Conservation (phyloP, 768 basidiomycete species). For the Flagelloscypha sp. region DNA sequence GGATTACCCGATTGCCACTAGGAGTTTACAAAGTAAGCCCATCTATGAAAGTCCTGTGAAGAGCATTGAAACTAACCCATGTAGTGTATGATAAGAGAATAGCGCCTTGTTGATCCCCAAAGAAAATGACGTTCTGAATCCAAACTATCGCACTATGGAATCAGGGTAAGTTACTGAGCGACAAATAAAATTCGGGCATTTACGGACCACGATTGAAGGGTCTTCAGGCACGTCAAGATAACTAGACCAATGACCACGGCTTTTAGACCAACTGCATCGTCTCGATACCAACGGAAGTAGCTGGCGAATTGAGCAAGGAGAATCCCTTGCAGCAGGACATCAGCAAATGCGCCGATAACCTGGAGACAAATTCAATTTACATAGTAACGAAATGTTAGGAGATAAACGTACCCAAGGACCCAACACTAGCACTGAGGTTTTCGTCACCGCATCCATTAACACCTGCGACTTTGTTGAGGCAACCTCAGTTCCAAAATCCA, state of each 20-base stretch:
- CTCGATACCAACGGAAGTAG: slow-evolving; percentile 18
- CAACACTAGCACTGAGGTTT: slow-evolving; percentile 19
- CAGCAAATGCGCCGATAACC: slow-evolving; percentile 22
- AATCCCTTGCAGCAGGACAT: slow-evolving; percentile 23
- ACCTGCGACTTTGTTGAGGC: too few species aligned
- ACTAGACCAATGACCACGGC: slow-evolving; percentile 17
- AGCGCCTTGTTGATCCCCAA: slow-evolving; percentile 4
- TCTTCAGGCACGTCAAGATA: slow-evolving; percentile 21
- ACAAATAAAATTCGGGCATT: background rate
- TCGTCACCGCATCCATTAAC: too few species aligned
- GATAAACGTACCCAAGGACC: slow-evolving; percentile 23
- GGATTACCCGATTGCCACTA: slow-evolving; percentile 6
- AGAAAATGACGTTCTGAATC: slow-evolving; percentile 20
- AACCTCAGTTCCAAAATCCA: too few species aligned
- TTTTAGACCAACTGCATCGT: slow-evolving; percentile 15
- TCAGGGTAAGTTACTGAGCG: background rate
- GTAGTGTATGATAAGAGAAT: slow-evolving; percentile 1
- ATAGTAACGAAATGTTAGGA: background rate
- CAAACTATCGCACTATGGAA: slow-evolving; percentile 19
- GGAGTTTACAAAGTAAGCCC: too few species aligned
- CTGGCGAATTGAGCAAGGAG: slow-evolving; percentile 22
- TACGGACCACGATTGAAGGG: slow-evolving; percentile 24
- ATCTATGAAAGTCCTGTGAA: too few species aligned
- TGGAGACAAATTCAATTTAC: slow-evolving; percentile 6
- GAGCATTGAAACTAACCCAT: too few species aligned